These are phyloP conservation scores for Heliosperma pusillum DNA, from an alignment of 148 eudicot genomes.

Conservation along the genomic window DNA sequence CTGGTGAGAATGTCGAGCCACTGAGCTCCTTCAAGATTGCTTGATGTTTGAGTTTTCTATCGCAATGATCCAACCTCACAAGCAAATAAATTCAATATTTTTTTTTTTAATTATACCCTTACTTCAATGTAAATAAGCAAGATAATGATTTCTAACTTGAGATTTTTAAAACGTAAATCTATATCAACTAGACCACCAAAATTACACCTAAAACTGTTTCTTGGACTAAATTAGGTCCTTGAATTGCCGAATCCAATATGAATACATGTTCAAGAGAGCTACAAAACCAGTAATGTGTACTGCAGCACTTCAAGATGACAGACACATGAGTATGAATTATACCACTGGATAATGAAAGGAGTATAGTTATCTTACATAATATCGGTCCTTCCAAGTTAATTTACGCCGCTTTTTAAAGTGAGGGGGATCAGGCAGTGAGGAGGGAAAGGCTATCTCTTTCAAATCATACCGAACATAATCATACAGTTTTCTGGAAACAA, in stretches of 20 bases:
- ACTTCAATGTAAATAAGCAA: neutral
- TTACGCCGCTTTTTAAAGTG: constrained; percentile 65
- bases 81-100: neutral
- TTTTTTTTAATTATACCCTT: too few species aligned
- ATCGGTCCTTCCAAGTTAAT: constrained; percentile 66
- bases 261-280: neutral
- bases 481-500: constrained; percentile 50
- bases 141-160: constrained; percentile 4
- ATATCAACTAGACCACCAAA: neutral
- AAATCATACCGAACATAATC: constrained; percentile 81
- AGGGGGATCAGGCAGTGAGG: constrained; percentile 88
- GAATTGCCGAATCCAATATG: neutral
- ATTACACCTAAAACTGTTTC: neutral
- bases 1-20: neutral
- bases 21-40: neutral
- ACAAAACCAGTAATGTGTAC: too few species aligned
- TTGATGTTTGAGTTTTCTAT: neutral
- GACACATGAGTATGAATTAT: neutral
- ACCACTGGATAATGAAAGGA: constrained; percentile 1
- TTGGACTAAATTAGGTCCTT: neutral
- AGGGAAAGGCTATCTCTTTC: constrained; percentile 92
- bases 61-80: neutral
- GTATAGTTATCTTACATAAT: constrained; percentile 46
- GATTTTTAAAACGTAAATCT: neutral
- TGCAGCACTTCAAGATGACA: too few species aligned